Evolutionary conservation across 169 alveolate species (phyloP), one percentile per base, ranked within the genome.

Genomic region (Babesia ovata): DNA sequence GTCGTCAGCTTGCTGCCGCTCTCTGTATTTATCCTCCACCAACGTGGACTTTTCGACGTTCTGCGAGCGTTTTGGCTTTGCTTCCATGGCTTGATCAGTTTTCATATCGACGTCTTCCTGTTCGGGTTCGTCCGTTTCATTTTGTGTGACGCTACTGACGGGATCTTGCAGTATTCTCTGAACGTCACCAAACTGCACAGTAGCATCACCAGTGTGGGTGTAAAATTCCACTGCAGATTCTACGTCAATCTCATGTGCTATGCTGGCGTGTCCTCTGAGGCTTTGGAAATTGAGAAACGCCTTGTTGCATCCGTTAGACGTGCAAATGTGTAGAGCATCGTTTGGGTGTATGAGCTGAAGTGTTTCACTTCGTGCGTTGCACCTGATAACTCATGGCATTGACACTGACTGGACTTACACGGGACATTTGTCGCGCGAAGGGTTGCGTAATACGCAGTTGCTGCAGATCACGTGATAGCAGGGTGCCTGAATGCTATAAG

Each of bases 261-360:
- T 14, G 9, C 56, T 45, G 16, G 70, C 85, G 59, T 82, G 89
- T 16, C 33, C 49, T 60, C 45, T 63, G 44, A 82, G 82, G 63
- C 89, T 82, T 10, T 76, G 84, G 49, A 82, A 82, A 28, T 82
- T 82, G 16, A 73, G 54, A 58, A 82, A 82, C 19, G 75, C 85
- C 26, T 45, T 39, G 33, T 67, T 63, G 74, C 89, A 82, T 21
- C 63, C 73, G 4, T 14, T 45, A 24, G 36, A 63, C 24, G 89
- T 71, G 59, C 89, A 82, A 0, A 82, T 22, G 28, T 62, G 49
- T 33, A 82, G 6, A 9, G 11, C 58, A 13, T 82, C 89, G 28
- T 82, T 82, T 24, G 86, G 89, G 63, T 82, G 89, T 46, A 82
- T 9, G 11, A 59, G 76, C 21, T 74, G 75, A 10, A 65, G 46